These are phyloP conservation scores for Podaxis pistillaris DNA, from an alignment of 768 basidiomycete genomes.

Conservation along the genomic window DNA sequence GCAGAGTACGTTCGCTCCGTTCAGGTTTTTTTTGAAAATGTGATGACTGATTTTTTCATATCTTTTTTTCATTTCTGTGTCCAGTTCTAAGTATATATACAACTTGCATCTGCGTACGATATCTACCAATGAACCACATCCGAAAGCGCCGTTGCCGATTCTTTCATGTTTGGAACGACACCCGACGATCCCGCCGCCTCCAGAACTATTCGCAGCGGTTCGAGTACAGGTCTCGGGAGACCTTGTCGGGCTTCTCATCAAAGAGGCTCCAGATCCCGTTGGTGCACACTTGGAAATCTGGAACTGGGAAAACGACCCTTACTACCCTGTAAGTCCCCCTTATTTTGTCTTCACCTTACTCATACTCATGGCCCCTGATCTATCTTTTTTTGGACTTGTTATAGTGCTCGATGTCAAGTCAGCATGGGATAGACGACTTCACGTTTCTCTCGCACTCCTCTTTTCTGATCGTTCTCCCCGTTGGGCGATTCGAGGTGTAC, in stretches of 20 bases:
- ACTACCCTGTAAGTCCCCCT: slow-evolving; percentile 36
- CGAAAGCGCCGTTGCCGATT: slow-evolving; percentile 36
- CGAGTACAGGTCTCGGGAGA: slow-evolving; percentile 46
- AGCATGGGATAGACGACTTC: slow-evolving; percentile 51
- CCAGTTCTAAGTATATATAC: slow-evolving; percentile 41
- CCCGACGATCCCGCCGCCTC: slow-evolving; percentile 22
- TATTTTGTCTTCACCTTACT: background rate
- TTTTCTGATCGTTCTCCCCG: slow-evolving; percentile 46
- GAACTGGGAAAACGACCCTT: slow-evolving; percentile 44
- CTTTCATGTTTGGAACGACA: slow-evolving; percentile 39
- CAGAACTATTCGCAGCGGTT: slow-evolving; percentile 38
- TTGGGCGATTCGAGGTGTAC: slow-evolving; percentile 48
- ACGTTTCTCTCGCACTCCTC: slow-evolving; percentile 44
- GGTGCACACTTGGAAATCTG: slow-evolving; percentile 50
- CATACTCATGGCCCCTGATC: background rate
- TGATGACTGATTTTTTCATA: background rate
- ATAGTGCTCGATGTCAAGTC: slow-evolving; percentile 41
- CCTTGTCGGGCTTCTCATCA: slow-evolving; percentile 47
- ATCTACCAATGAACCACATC: slow-evolving; percentile 49
- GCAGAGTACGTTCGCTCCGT: slow-evolving; percentile 32
- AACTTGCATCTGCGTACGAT: slow-evolving; percentile 52
- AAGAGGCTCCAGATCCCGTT: slow-evolving; percentile 39
- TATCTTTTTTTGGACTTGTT: background rate
- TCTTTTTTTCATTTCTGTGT: slow-evolving; percentile 4
- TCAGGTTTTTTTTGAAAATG: no score